Base-by-base conservation (phyloP, 768 basidiomycete genomes). In the Tulasnella sp. region DNA sequence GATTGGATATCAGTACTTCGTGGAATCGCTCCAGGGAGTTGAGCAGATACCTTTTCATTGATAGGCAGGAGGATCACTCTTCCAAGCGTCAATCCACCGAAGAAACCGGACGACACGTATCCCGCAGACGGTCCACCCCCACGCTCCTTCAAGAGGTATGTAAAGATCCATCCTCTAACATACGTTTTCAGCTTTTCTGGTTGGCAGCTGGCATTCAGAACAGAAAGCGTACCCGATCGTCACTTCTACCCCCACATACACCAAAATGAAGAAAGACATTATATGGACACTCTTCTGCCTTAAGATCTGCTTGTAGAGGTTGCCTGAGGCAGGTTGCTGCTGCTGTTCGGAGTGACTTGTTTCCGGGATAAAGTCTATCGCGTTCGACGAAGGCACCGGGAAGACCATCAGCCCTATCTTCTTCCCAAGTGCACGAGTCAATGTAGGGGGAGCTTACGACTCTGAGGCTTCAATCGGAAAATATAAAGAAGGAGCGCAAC, bases 381-480 rank as follows among this genome's bases (percentile, higher is more conserved):
- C 10, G 39, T 40, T 40, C 39, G 39, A 40, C 39, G 39, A 40
- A 40, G 39, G 39, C 39, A 40, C 10, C 39, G 39, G 39, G 39
- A 40, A 10, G 39, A 40, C 39, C 5, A 40, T 40, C 10, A 40
- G 39, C 39, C 5, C 10, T 10, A 40, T 40, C 39, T 10, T 4
- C 39, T 40, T 40, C 39, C 39, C 39, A 40, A 40, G 39, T 40
- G 39, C 39, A 40, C 39, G 10, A 40, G 39, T 40, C 39, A 40
- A 40, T 40, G 39, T 40, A 40, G 39, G 10, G 3, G 3, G 39
- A 46, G 81, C 85, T 24, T 73, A 92, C 94, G 91, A 82, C 94
- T 91, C 83, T 94, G 93, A 0, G 84, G 88, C 83, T 90, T 91
- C 74, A 27, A 58, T n/a, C 89, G 88, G 85, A 96, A 95, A 4